These are phyloP conservation scores for Trametes punicea DNA, from an alignment of 768 basidiomycete genomes.

Conservation along the genomic window DNA sequence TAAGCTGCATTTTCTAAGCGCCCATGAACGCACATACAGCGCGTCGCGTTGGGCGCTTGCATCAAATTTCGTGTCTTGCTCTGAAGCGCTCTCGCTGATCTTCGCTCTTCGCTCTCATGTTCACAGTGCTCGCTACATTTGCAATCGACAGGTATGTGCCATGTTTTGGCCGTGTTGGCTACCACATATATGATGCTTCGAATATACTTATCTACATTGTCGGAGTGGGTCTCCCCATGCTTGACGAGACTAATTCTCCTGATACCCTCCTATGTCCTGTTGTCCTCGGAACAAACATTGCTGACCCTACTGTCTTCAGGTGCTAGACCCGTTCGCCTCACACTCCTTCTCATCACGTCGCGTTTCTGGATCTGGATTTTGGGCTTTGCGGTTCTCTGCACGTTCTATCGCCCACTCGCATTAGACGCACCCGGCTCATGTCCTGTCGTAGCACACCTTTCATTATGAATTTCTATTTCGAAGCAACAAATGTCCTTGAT, in stretches of 20 bases:
- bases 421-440: conserved; percentile 26
- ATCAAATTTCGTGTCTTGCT: conserved; percentile 8
- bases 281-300: neutral
- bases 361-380: neutral
- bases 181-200: conserved; percentile 51
- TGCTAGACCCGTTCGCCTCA: neutral
- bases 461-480: conserved; percentile 93
- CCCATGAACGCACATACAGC: conserved; percentile 5
- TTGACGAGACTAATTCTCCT: conserved; percentile 44
- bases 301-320: neutral
- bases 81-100: neutral
- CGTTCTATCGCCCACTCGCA: conserved; percentile 3
- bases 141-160: neutral
- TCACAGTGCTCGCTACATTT: neutral
- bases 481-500: conserved; percentile 80
- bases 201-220: conserved; percentile 88
- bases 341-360: neutral
- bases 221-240: conserved; percentile 53
- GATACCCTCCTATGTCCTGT: conserved; percentile 10
- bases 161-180: neutral
- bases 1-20: neutral
- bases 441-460: conserved; percentile 26
- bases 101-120: neutral
- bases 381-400: conserved; percentile 5
- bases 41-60: conserved; percentile 4